phyloP scores from a whole-genome alignment of 192 early-diverging fungal species.

The Entomortierella beljakovae region DNA sequence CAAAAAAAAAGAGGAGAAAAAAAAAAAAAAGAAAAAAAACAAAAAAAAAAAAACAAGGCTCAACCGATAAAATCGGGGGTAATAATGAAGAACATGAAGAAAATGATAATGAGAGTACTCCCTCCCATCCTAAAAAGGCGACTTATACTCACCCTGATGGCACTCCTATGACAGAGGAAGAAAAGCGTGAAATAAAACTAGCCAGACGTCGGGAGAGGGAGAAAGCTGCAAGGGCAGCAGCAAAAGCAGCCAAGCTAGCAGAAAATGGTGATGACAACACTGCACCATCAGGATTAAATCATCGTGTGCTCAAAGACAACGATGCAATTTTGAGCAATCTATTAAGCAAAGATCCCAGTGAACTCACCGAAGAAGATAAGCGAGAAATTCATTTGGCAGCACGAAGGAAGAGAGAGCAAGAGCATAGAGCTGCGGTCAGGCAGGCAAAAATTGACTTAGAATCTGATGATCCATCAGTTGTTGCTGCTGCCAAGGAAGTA shows the following conservation, averaged over 20 bases:
- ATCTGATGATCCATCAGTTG: slow-evolving; percentile 10
- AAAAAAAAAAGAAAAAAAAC: background rate
- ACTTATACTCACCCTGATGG: background rate
- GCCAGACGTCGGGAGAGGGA: background rate
- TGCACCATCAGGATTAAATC: background rate
- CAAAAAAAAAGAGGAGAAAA: background rate
- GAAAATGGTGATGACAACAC: background rate
- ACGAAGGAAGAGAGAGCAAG: slow-evolving; percentile 1
- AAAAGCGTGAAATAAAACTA: background rate
- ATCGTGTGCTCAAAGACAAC: background rate
- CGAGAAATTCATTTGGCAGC: slow-evolving; percentile 5
- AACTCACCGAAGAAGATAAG: slow-evolving; percentile 14
- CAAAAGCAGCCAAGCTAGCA: background rate
- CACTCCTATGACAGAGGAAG: background rate
- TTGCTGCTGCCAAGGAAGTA: slow-evolving; percentile 1
- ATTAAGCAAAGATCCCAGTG: slow-evolving; percentile 2
- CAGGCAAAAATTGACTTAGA: background rate
- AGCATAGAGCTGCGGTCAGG: background rate
- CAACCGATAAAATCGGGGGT: too few species aligned
- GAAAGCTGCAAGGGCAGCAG: background rate
- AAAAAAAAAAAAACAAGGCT: background rate
- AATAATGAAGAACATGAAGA: background rate
- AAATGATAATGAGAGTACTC: background rate
- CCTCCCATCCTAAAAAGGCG: background rate
- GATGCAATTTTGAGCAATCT: background rate